Percentiles rank a stretch among this genome's conserved stretches.
Evolutionary conservation across 177 flowering plant genomes (phyloP).

Genomic region (Vitis hybrid): DNA sequence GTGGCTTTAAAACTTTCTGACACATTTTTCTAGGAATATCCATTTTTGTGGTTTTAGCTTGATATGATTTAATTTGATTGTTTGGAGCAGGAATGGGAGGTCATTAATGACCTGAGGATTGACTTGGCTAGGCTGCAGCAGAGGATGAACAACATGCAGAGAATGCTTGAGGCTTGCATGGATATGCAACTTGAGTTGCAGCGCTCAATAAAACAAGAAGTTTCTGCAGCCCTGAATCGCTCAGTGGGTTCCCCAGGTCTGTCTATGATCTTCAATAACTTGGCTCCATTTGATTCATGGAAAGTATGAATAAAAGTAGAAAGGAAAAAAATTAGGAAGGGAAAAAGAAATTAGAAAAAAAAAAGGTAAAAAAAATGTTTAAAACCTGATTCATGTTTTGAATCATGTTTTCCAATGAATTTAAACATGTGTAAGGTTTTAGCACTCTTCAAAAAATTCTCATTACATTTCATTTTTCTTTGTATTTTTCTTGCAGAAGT

Average conservation of each 20-base stretch:
- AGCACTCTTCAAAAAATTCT: no score
- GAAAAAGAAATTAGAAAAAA: no score
- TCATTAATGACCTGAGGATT: conserved; percentile 77
- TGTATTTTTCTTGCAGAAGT: conserved; percentile 24
- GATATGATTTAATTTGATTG: conserved; percentile 10
- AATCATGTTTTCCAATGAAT: no score
- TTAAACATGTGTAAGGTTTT: not conserved
- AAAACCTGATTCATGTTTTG: no score
- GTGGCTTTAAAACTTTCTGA: not conserved
- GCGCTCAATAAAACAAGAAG: conserved; percentile 89
- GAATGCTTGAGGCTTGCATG: conserved; percentile 97
- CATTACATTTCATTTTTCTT: not conserved
- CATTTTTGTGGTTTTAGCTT: not conserved
- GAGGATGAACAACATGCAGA: conserved; percentile 89
- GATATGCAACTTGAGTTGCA: conserved; percentile 98
- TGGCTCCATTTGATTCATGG: not conserved
- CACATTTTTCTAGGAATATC: not conserved
- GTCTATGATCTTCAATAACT: not conserved
- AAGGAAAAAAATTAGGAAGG: no score
- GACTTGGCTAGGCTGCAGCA: conserved; percentile 94
- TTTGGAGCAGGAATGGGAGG: conserved; percentile 80
- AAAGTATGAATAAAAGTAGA: no score
- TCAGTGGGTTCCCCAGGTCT: conserved; percentile 54
- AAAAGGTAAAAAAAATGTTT: no score
- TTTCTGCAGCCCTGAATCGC: conserved; percentile 87